phyloP scores from a whole-genome alignment of 306 rosid genomes.

The Mimosa bimucronata region DNA sequence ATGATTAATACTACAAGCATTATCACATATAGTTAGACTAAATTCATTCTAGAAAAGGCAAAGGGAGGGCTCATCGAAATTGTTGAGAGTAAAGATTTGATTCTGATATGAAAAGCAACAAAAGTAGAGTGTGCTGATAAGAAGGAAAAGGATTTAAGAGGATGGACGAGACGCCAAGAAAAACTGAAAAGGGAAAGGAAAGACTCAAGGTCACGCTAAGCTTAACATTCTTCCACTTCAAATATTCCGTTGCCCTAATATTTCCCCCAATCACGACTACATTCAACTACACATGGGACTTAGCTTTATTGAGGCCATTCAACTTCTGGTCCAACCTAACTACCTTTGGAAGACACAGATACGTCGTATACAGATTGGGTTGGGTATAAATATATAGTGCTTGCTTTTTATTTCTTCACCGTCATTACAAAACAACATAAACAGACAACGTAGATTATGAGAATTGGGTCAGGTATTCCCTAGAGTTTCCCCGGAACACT shows the following conservation, averaged over 20 bases:
- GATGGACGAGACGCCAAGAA: background rate
- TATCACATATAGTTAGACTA: background rate
- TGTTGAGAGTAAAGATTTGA: background rate
- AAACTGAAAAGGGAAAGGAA: background rate
- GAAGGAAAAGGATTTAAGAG: background rate
- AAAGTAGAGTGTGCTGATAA: background rate
- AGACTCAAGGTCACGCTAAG: background rate
- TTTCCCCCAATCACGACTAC: slow-evolving; percentile 1
- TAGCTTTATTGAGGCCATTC: background rate
- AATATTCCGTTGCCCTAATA: background rate
- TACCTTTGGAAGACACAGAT: background rate
- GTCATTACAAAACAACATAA: background rate
- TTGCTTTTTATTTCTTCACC: background rate
- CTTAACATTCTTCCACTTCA: background rate
- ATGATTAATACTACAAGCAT: background rate
- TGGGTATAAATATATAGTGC: background rate
- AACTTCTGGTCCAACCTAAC: background rate
- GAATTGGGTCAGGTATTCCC: background rate
- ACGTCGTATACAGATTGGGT: no score
- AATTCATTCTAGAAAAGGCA: background rate
- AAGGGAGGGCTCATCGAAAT: background rate
- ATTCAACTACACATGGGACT: background rate
- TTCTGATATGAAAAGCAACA: background rate
- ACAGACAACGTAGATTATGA: background rate
- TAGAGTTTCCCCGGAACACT: slow-evolving; percentile 34